These are phyloP conservation scores for Mariannaea elegans DNA, from an alignment of 2,329 filamentous ascomycete species.

Conservation along the genomic window DNA sequence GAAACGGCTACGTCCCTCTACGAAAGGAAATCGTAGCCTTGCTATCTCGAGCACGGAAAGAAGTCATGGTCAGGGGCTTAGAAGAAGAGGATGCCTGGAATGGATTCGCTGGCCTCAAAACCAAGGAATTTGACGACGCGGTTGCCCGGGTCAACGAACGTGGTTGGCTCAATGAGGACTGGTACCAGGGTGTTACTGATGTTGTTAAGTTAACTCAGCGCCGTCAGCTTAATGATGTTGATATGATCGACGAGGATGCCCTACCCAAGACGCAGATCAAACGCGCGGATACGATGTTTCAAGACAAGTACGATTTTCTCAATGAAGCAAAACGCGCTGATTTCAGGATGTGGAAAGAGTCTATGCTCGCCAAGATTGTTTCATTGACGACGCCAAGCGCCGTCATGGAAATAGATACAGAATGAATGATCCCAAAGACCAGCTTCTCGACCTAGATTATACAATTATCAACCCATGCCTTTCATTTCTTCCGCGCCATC, in stretches of 20 bases:
- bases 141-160: conserved; percentile 65
- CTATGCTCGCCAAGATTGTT: conserved; percentile 65
- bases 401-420: conserved; percentile 49
- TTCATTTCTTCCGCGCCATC: conserved; percentile 24
- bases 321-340: conserved; percentile 69
- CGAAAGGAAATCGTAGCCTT: conserved; percentile 58
- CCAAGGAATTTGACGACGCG: conserved; percentile 68
- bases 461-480: conserved; percentile 29
- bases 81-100: conserved; percentile 61
- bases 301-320: conserved; percentile 77
- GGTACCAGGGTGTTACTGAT: conserved; percentile 69
- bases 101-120: conserved; percentile 59
- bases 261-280: conserved; percentile 53
- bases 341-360: conserved; percentile 71
- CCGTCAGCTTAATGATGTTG: conserved; percentile 46
- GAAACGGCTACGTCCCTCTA: conserved; percentile 54
- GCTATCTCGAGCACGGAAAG: conserved; percentile 51
- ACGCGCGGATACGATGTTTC: conserved; percentile 75
- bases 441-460: conserved; percentile 38
- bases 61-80: conserved; percentile 48
- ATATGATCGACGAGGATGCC: conserved; percentile 46
- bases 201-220: conserved; percentile 51
- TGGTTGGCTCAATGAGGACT: conserved; percentile 69
- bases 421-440: conserved; percentile 34
- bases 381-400: conserved; percentile 45